These are phyloP conservation scores for Spiraea crenata DNA, from an alignment of 331 rosid genomes.

Conservation along the genomic window DNA sequence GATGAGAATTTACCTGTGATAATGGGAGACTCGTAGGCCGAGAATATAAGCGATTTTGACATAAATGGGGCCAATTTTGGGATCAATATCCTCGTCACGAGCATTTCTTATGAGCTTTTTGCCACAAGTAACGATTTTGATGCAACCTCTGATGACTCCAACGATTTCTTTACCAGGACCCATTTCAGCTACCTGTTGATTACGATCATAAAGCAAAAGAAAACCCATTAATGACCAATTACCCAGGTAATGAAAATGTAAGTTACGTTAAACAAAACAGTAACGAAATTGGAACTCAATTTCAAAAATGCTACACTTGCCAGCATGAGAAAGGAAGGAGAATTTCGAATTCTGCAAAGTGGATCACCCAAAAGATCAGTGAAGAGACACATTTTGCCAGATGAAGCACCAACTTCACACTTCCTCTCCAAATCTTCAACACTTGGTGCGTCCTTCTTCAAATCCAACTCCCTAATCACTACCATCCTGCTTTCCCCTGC, in stretches of 20 bases:
- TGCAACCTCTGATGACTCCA: conserved; percentile 42
- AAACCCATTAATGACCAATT: neutral
- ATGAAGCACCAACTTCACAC: conserved; percentile 31
- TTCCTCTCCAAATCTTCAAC: conserved; percentile 37
- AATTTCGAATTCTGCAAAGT: conserved; percentile 37
- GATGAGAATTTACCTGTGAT: conserved; percentile 13
- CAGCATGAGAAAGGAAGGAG: conserved; percentile 45
- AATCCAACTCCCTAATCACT: conserved; percentile 26
- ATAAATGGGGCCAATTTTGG: conserved; percentile 15
- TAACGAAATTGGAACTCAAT: neutral
- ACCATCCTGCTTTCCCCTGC: neutral
- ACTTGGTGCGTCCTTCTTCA: neutral
- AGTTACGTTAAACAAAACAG: neutral
- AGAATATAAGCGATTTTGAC: conserved; percentile 34
- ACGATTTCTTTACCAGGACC: conserved; percentile 20
- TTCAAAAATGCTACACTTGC: neutral
- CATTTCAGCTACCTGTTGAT: conserved; percentile 33
- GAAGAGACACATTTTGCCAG: conserved; percentile 31
- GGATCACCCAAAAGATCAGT: conserved; percentile 44
- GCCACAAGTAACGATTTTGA: conserved; percentile 37
- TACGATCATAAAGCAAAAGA: neutral
- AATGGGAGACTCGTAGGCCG: conserved; percentile 33
- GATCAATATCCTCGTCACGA: neutral
- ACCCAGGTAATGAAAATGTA: neutral
- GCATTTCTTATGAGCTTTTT: conserved; percentile 1